Conservation (phyloP, 306 rosid species). For the Canavalia ensiformis region DNA sequence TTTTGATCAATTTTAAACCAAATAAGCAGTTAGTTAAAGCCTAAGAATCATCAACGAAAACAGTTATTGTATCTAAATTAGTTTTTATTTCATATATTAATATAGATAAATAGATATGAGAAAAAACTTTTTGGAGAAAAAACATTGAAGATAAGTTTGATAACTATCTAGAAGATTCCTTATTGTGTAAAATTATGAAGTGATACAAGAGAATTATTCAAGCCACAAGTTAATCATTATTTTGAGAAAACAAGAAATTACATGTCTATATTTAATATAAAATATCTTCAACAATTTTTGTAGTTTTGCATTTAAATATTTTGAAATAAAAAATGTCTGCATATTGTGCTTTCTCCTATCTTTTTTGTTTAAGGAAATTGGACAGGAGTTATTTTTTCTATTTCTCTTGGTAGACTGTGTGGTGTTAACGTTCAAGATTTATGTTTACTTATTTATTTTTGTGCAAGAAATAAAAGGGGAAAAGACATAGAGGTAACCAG, state of each 20-base stretch:
- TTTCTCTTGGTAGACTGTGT: background rate
- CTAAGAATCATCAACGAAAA: too few species aligned
- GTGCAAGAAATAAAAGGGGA: background rate
- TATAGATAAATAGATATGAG: background rate
- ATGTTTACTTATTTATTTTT: background rate
- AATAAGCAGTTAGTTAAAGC: background rate
- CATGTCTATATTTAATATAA: background rate
- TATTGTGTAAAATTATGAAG: background rate
- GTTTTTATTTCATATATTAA: background rate
- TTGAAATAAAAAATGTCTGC: background rate
- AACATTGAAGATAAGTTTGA: background rate
- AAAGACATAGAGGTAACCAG: too few species aligned
- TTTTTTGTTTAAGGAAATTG: background rate
- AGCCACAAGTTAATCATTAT: slow-evolving; percentile 33
- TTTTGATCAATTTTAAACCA: too few species aligned
- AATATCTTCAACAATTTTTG: background rate
- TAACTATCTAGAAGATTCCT: slow-evolving; percentile 40
- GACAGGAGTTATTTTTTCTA: background rate
- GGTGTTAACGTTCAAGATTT: background rate
- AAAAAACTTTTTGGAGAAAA: background rate
- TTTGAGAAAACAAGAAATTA: background rate
- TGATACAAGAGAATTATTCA: background rate
- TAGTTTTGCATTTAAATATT: background rate
- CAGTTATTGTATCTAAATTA: too few species aligned
- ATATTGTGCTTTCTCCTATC: background rate